Evolutionary conservation across 352 stramenopile species (phyloP), one percentile per base, ranked within the genome.

Genomic region (Pythium pyrilobum): DNA sequence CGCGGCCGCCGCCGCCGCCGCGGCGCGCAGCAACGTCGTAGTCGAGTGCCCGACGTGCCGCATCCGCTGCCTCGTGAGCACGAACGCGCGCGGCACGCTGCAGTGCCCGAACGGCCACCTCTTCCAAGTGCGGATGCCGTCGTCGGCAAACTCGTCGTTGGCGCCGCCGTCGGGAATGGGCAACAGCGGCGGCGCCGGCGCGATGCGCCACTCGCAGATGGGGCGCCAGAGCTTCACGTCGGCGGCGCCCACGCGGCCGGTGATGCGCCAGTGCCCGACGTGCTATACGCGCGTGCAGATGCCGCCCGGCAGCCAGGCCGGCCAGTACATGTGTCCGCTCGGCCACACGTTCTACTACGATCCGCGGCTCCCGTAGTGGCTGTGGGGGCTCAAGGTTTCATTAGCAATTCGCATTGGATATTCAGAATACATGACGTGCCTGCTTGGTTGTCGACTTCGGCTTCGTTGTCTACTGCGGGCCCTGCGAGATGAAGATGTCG

Each of bases 251-350:
- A 58, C 31, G 62, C 42, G 81, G 36, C 66, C 80, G 2, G 71
- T 92, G 44, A 94, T 94, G 83, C 77, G 83, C 7, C 79, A 91
- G 70, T 94, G 83, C 38, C 81, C 83, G 42, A 92, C 83, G 45
- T 94, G 83, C 71, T 88, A 87, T 62, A 94, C 83, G 53, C 83
- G 81, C 45, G 83, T 94, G 49, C 83, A 94, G 54, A 94, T 94
- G 83, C 83, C 83, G 1, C 81, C 81, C 13, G 81, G 81, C 16
- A 91, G 79, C 32, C 83, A 91, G 56, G 77, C 83, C 5, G 83
- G 83, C 24, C 83, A 94, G 69, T 94, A 92, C 72, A 92, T 94
- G 81, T 94, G 83, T 76, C 83, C 83, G 1, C 74, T 92, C 45
- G 83, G 83, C 3, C 83, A 94, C 64, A 94, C 83, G 23, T 94